These are phyloP conservation scores for Ceratocystis cubensis DNA, from an alignment of 2,329 filamentous ascomycete genomes.

Conservation along the genomic window DNA sequence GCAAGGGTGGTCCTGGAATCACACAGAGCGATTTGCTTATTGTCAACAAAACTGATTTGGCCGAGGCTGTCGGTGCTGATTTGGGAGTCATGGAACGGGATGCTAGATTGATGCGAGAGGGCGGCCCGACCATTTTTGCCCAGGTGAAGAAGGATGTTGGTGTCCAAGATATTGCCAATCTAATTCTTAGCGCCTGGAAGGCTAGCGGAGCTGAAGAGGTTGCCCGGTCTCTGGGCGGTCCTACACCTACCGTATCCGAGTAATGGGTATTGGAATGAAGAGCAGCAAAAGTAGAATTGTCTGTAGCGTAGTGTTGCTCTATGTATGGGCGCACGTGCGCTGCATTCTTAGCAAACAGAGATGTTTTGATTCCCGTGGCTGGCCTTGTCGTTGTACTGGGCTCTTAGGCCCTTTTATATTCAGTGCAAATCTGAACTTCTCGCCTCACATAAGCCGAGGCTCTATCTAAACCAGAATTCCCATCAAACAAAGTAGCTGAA, in stretches of 20 bases:
- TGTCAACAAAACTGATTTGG: conserved; percentile 95
- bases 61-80: conserved; percentile 81
- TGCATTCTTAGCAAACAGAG: no score
- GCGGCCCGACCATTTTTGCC: conserved; percentile 87
- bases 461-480: conserved; percentile 9
- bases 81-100: conserved; percentile 89
- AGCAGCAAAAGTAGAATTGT: not conserved
- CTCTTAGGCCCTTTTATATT: not conserved
- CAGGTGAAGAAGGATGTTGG: conserved; percentile 90
- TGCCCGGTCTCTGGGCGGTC: conserved; percentile 42
- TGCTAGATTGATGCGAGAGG: conserved; percentile 86
- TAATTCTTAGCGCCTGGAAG: conserved; percentile 88
- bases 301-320: no score
- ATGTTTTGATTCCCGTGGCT: not conserved
- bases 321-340: no score
- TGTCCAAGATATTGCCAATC: conserved; percentile 71
- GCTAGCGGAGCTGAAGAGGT: conserved; percentile 65
- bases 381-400: not conserved
- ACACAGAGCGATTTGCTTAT: conserved; percentile 89
- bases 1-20: conserved; percentile 93
- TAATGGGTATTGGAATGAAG: conserved; percentile 1
- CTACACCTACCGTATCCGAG: conserved; percentile 38
- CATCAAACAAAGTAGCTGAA: conserved; percentile 6
- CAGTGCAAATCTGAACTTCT: conserved; percentile 2
- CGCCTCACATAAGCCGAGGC: not conserved